Conservation (phyloP, 1,284 basidiomycete species). For the Malassezia caprae region DNA sequence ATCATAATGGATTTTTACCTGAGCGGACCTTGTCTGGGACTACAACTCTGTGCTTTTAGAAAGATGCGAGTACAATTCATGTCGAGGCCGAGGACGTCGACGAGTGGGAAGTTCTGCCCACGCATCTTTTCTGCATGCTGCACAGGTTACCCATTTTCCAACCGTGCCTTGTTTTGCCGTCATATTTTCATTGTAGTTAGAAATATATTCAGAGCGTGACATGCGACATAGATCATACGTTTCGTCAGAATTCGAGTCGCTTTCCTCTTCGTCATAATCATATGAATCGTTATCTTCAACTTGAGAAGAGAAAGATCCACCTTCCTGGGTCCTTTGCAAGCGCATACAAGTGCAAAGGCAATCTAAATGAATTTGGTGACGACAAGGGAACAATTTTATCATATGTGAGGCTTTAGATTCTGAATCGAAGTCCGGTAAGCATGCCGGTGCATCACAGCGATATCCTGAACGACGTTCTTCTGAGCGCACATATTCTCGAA, state of each 20-base stretch:
- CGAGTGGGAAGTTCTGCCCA: constrained; percentile 36
- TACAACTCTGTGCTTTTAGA: not conserved
- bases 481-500: constrained; percentile 32
- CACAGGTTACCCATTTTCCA: constrained; percentile 42
- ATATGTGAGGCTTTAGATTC: constrained; percentile 13
- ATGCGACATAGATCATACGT: not conserved
- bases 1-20: not conserved
- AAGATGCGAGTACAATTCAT: not conserved
- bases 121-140: constrained; percentile 33
- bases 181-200: not conserved
- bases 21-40: not conserved
- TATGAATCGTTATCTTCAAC: constrained; percentile 3
- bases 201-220: not conserved
- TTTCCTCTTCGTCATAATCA: constrained; percentile 17
- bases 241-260: not conserved
- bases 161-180: constrained; percentile 8
- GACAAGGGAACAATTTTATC: constrained; percentile 33
- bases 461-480: constrained; percentile 30
- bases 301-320: not conserved
- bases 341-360: constrained; percentile 38
- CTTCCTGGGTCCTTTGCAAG: constrained; percentile 18
- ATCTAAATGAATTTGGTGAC: constrained; percentile 39
- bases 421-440: constrained; percentile 24
- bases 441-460: constrained; percentile 38
- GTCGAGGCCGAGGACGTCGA: constrained; percentile 14